phyloP scores from a whole-genome alignment of 345 rosid genomes.

The Geranium brycei region DNA sequence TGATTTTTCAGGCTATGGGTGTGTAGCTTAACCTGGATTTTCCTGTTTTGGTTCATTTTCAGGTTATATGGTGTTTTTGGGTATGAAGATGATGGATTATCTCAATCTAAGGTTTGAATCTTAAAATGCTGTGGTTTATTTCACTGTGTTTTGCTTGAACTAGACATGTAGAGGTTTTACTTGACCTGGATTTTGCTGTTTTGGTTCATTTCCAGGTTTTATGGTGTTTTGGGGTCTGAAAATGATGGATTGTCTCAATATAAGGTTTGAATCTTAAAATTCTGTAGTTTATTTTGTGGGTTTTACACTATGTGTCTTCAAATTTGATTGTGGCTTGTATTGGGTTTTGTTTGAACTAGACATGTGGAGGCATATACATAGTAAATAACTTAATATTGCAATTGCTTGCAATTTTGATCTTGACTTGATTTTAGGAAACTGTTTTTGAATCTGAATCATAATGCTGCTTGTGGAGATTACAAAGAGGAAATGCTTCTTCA shows the following conservation, averaged over 20 bases:
- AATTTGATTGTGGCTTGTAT: background rate
- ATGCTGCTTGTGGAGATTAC: slow-evolving; percentile 63
- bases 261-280: background rate
- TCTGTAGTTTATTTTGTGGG: background rate
- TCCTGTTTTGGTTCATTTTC: no score
- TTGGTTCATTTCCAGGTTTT: no score
- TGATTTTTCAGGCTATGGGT: slow-evolving; percentile 40
- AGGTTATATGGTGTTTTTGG: no score
- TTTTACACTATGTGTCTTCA: no score
- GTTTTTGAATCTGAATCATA: slow-evolving; percentile 51
- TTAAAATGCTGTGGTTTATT: background rate
- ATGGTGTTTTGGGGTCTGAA: no score
- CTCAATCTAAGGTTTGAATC: background rate
- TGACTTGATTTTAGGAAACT: slow-evolving; percentile 15
- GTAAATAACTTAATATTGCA: background rate
- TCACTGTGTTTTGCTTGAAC: no score
- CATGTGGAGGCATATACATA: background rate
- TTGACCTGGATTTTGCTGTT: no score
- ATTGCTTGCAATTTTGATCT: slow-evolving; percentile 4
- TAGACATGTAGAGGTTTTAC: background rate
- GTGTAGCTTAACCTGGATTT: slow-evolving; percentile 5
- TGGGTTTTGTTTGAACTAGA: background rate
- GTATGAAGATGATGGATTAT: background rate
- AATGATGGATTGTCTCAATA: no score
- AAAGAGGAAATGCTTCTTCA: slow-evolving; percentile 60